phyloP scores from a whole-genome alignment of 2,329 filamentous ascomycete genomes.

The Stachybotrys elegans region DNA sequence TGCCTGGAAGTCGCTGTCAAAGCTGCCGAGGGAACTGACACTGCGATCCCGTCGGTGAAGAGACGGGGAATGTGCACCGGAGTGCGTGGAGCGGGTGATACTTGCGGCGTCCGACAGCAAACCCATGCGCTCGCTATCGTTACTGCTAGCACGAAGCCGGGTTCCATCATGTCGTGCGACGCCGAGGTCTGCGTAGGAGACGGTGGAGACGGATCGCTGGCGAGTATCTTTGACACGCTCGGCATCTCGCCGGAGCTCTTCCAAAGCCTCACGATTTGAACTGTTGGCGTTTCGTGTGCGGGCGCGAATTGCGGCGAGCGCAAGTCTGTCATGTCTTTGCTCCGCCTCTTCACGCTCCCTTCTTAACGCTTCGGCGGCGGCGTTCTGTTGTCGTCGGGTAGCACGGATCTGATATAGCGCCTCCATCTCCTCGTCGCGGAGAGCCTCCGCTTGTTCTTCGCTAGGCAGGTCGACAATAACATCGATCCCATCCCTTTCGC shows the following conservation, averaged over 20 bases:
- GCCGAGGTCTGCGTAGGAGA: slow-evolving; percentile 72
- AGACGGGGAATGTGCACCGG: slow-evolving; percentile 24
- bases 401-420: slow-evolving; percentile 83
- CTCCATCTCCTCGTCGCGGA: slow-evolving; percentile 89
- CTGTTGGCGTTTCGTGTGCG: slow-evolving; percentile 43
- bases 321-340: slow-evolving; percentile 61
- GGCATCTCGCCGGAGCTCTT: slow-evolving; percentile 53
- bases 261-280: slow-evolving; percentile 51
- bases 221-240: slow-evolving; percentile 53
- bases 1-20: slow-evolving; percentile 33
- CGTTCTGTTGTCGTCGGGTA: slow-evolving; percentile 67
- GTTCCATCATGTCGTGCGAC: slow-evolving; percentile 75
- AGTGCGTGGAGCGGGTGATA: slow-evolving; percentile 39
- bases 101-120: slow-evolving; percentile 68
- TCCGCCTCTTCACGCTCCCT: slow-evolving; percentile 67
- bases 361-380: slow-evolving; percentile 73
- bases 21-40: slow-evolving; percentile 51
- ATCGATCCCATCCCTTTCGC: slow-evolving; percentile 88
- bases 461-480: slow-evolving; percentile 82
- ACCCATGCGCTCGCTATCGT: slow-evolving; percentile 66
- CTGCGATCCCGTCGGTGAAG: slow-evolving; percentile 41
- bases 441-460: slow-evolving; percentile 68
- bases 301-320: slow-evolving; percentile 62
- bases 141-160: slow-evolving; percentile 66
- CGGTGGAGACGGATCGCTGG: slow-evolving; percentile 65